Base-by-base conservation (phyloP, 495 filamentous ascomycete genomes). In the Xylaria sp. region DNA sequence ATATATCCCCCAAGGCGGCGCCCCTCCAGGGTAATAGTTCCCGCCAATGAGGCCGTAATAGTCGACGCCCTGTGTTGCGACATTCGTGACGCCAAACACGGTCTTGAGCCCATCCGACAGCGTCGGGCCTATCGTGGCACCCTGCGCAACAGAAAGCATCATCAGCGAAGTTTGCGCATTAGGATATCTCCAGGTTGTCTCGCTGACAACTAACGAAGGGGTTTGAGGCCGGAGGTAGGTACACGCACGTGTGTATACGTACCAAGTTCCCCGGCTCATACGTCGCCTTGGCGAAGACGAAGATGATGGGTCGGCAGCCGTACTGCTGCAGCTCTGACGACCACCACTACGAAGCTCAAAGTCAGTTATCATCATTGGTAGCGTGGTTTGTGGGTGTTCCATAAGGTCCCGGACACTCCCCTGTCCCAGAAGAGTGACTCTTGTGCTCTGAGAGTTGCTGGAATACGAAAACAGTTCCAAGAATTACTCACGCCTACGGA, bases 211-310 rank as follows among this genome's bases (percentile, higher is more conserved):
- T 26, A 5, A 37, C 57, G 17, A 37, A 21, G 29, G 31, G 19
- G 3, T 12, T 5, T n/a, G 21, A 26, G 15, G 1, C 21, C 1
- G 15, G 52, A 5, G 52, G 7, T 21, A 26, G 2, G 26, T 12
- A 8, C 37, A 43, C 4, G 37, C 1, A 41, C n/a, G 1, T 26
- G 59, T 24, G n/a, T 33, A 35, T 41, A 67, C 74, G 35, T 80
- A 86, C 85, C 84, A 86, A 82, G 74, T 87, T 86, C n/a, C 84
- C 85, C 5, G 78, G 63, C 64, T 86, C 85, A 21, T 80, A 82
- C 9, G 84, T 85, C 4, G 83, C 85, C 69, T 84, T 82, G 0
- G 85, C 85, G 65, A 82, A 86, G 57, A 85, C 80, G 26, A 86
- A 80, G 62, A 82, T 79, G 24, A 84, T 79, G 15, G 79, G 78